A percentile compares a stretch with the other conserved stretches of the same genome.
These are phyloP conservation scores for Xylaria grammica DNA, from an alignment of 495 filamentous ascomycete species.

Conservation along the genomic window DNA sequence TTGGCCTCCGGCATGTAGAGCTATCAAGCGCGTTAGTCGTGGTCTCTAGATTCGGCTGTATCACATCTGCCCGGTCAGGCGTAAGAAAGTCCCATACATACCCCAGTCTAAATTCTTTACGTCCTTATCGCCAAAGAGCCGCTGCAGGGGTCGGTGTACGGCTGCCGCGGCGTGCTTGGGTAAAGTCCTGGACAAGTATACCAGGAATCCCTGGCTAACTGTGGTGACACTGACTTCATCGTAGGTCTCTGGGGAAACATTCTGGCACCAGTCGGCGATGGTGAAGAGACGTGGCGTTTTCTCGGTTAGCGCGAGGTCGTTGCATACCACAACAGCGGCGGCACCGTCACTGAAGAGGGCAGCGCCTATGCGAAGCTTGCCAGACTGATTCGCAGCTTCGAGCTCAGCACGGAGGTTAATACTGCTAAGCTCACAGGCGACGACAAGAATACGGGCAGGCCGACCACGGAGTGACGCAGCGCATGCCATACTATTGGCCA, in stretches of 20 bases:
- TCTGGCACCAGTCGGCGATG: constrained; percentile 31
- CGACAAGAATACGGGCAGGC: constrained; percentile 39
- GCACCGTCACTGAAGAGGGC: constrained; percentile 54
- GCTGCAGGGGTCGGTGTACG: constrained; percentile 25
- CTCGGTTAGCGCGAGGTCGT: constrained; percentile 30
- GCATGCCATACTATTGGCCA: constrained; percentile 46
- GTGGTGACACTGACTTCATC: constrained; percentile 38
- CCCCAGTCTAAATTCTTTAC: constrained; percentile 50
- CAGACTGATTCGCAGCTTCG: constrained; percentile 36
- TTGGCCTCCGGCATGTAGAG: constrained; percentile 54
- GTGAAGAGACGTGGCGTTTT: constrained; percentile 20
- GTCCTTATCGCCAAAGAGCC: constrained; percentile 12
- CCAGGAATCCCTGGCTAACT: constrained; percentile 35
- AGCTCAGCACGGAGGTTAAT: constrained; percentile 45
- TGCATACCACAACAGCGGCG: constrained; percentile 52
- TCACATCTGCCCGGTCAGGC: too few relatives aligned
- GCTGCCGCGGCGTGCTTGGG: constrained; percentile 22
- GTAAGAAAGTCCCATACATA: too few relatives aligned
- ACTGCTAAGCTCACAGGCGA: constrained; percentile 53
- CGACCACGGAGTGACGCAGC: constrained; percentile 41
- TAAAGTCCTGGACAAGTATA: constrained; percentile 17
- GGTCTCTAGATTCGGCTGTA: too few relatives aligned
- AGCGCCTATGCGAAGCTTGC: constrained; percentile 41
- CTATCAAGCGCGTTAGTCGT: too few relatives aligned
- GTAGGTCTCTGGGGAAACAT: constrained; percentile 34